Conservation (phyloP, 352 stramenopile species). For the Phytophthora chlamydospora region DNA sequence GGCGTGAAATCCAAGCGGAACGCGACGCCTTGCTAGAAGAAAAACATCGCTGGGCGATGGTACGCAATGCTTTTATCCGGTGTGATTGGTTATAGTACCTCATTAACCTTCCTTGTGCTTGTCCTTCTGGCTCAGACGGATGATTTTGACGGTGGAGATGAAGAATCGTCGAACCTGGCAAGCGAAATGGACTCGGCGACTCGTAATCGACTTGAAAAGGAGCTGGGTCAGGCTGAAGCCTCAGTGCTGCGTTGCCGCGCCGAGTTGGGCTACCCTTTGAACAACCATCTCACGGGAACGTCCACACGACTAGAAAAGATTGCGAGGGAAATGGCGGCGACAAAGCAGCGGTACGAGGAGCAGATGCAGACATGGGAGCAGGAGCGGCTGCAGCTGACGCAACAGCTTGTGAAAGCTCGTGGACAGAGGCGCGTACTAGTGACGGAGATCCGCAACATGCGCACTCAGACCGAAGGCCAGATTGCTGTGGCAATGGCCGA, state of each 20-base stretch:
- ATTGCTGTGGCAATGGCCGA: constrained; percentile 84
- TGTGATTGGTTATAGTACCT: background rate
- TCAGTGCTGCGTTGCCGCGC: constrained; percentile 71
- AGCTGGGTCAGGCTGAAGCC: constrained; percentile 77
- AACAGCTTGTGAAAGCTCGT: constrained; percentile 78
- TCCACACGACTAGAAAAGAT: constrained; percentile 80
- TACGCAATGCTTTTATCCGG: constrained; percentile 25
- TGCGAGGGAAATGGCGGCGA: constrained; percentile 67
- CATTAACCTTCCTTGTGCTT: constrained; percentile 6
- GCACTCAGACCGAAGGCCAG: constrained; percentile 75
- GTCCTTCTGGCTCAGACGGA: constrained; percentile 48
- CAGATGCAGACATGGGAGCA: constrained; percentile 58
- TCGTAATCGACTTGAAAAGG: constrained; percentile 62
- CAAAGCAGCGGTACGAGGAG: constrained; percentile 78
- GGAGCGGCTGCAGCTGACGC: constrained; percentile 61
- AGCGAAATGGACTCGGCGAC: constrained; percentile 59
- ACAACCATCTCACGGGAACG: constrained; percentile 75
- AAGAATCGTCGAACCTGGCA: constrained; percentile 26
- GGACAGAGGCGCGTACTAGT: constrained; percentile 81
- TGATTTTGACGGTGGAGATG: constrained; percentile 58
- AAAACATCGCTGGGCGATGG: constrained; percentile 87
- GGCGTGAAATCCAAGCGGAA: constrained; percentile 80
- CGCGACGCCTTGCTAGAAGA: constrained; percentile 79
- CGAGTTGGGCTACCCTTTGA: constrained; percentile 77
- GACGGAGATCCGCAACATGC: constrained; percentile 81